Base-by-base conservation (phyloP, 805 yeast species). In the Pichia exigua region DNA sequence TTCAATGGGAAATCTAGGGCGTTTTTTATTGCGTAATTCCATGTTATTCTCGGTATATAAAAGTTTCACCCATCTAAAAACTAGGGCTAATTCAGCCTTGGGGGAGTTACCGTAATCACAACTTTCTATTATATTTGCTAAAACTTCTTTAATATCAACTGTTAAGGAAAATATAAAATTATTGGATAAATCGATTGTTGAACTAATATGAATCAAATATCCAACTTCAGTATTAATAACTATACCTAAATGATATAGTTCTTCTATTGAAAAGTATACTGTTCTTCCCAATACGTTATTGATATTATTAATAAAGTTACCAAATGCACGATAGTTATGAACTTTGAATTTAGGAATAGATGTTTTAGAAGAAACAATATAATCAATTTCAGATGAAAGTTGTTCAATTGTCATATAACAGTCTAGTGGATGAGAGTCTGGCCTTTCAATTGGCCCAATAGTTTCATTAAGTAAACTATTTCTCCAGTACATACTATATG, bases 151-250 rank as follows among this genome's bases (percentile, higher is more conserved):
- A 17, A 32, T 15, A 32, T 32, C 38, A 13, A 32, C 38, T 15
- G 38, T 32, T 8, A 32, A 15, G 3, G n/a, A 3, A 32, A 32
- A 32, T 8, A 32, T 15, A 32, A 32, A 50, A 3, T 15, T 44
- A 5, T 18, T 17, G 15, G 44, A 18, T 26, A 45, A 27, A 28
- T 48, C 38, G 15, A 28, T 32, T 4, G 47, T 43, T 4, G 56
- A 52, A 15, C 44, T 48, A 8, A 55, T 5, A 44, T 55, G 56
- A 22, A 55, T 41, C 13, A 55, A 28, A 18, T 38, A 48, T 9
- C 58, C 58, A 18, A 44, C 45, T 35, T 55, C 54, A 20, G 46
- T n/a, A 48, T 52, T 55, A 26, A 55, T 26, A 9, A 55, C 46
- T 27, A 55, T 52, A 11, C 58, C 58, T 28, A 55, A 26, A 3